These are phyloP conservation scores for Citropsis articulata DNA, from an alignment of 345 rosid species.

Conservation along the genomic window DNA sequence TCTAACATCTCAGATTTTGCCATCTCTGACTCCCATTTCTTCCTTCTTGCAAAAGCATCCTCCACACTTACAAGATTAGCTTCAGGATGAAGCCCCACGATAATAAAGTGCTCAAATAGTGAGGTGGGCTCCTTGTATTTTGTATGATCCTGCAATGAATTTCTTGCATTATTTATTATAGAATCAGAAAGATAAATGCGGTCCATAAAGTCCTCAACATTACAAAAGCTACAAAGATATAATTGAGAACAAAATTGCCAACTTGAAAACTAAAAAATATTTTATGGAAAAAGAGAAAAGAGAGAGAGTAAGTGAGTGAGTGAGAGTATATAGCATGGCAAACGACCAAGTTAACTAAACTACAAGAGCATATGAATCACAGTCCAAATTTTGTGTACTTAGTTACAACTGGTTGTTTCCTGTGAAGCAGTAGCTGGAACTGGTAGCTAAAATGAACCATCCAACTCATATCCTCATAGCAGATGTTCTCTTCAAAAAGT, in stretches of 20 bases:
- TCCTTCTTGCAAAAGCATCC: slow-evolving; percentile 76
- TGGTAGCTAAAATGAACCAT: not conserved
- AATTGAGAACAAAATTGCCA: not conserved
- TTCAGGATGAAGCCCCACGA: slow-evolving; percentile 86
- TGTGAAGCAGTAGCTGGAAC: not conserved
- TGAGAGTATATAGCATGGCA: not conserved
- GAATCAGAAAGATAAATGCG: not conserved
- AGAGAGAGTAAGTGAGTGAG: not conserved
- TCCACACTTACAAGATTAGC: slow-evolving; percentile 73
- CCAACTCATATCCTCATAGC: not conserved
- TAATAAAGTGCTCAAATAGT: slow-evolving; percentile 83
- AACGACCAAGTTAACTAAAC: not conserved
- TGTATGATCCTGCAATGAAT: slow-evolving; percentile 55
- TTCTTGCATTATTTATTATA: slow-evolving; percentile 15
- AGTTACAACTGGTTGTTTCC: not conserved
- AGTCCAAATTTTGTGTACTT: not conserved
- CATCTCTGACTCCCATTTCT: slow-evolving; percentile 78
- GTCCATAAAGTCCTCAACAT: not conserved
- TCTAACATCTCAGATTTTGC: slow-evolving; percentile 53
- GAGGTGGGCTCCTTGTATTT: slow-evolving; percentile 72
- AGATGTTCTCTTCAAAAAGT: not conserved
- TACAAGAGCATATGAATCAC: not conserved
- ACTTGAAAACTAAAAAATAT: not conserved
- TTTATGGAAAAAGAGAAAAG: not conserved
- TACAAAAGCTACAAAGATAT: not conserved